phyloP scores from a whole-genome alignment of 2,329 filamentous ascomycete species.

The Lachnellula suecica region DNA sequence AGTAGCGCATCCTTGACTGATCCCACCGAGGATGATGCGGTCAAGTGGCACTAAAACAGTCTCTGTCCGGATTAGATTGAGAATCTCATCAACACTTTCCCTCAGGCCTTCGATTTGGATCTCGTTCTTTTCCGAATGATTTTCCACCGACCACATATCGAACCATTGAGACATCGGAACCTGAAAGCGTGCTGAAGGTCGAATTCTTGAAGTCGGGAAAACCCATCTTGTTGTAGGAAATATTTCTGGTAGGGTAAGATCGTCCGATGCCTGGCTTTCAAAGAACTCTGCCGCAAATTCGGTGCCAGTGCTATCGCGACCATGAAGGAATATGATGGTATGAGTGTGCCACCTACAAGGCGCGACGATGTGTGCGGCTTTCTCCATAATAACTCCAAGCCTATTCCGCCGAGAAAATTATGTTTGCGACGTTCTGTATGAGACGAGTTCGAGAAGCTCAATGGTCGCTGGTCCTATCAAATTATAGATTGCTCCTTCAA shows the following conservation, averaged over 20 bases:
- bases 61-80: constrained; percentile 36
- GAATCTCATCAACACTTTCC: constrained; percentile 37
- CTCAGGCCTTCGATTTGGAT: constrained; percentile 41
- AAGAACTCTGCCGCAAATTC: constrained; percentile 43
- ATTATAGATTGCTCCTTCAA: too few species aligned
- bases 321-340: constrained; percentile 47
- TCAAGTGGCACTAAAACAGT: constrained; percentile 36
- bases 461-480: too few species aligned
- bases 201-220: constrained; percentile 23
- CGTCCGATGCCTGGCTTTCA: constrained; percentile 33
- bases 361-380: constrained; percentile 7
- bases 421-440: too few species aligned
- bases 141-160: constrained; percentile 45
- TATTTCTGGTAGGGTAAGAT: constrained; percentile 15
- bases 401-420: too few species aligned
- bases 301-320: constrained; percentile 38
- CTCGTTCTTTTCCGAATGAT: constrained; percentile 42
- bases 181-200: constrained; percentile 28
- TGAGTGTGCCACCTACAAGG: constrained; percentile 37
- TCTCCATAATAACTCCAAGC: background rate
- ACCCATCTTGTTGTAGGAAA: constrained; percentile 22
- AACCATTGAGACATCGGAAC: constrained; percentile 46
- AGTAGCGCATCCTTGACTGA: constrained; percentile 47
- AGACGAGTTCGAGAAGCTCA: too few species aligned
- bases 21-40: constrained; percentile 43